phyloP scores from a whole-genome alignment of 192 early-diverging fungal species.

The Mortierella antarctica region DNA sequence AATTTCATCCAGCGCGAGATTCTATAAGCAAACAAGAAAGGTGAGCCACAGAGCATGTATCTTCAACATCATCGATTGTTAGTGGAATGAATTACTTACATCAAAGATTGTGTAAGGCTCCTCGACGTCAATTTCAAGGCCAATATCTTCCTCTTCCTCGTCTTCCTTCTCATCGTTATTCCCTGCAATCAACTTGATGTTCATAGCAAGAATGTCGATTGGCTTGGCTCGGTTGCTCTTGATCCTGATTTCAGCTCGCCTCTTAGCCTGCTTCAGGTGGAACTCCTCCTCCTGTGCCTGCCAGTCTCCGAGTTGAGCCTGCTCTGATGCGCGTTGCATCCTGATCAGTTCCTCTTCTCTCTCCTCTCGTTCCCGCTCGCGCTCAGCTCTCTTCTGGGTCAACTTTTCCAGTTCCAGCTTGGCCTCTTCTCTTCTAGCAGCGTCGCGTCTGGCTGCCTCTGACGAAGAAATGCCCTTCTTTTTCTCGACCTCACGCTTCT shows the following conservation, averaged over 20 bases:
- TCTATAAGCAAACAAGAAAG: slow-evolving; percentile 51
- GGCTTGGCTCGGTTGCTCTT: slow-evolving; percentile 87
- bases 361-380: slow-evolving; percentile 83
- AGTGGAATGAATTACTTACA: slow-evolving; percentile 21
- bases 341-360: slow-evolving; percentile 84
- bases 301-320: slow-evolving; percentile 95
- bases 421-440: slow-evolving; percentile 69
- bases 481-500: slow-evolving; percentile 88
- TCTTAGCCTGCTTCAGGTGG: slow-evolving; percentile 91
- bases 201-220: slow-evolving; percentile 94
- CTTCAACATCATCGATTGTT: background rate
- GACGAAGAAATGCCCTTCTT: slow-evolving; percentile 68
- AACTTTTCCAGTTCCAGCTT: slow-evolving; percentile 85
- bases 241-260: slow-evolving; percentile 92
- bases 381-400: slow-evolving; percentile 79
- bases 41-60: background rate
- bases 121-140: slow-evolving; percentile 87
- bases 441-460: slow-evolving; percentile 67
- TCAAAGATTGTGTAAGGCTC: slow-evolving; percentile 89
- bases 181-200: slow-evolving; percentile 83
- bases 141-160: slow-evolving; percentile 62
- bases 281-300: slow-evolving; percentile 93
- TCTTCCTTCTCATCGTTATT: slow-evolving; percentile 76
- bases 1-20: slow-evolving; percentile 72
- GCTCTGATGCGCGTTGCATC: slow-evolving; percentile 85